Conservation (phyloP, 768 basidiomycete species). For the Arthromyces matolae region DNA sequence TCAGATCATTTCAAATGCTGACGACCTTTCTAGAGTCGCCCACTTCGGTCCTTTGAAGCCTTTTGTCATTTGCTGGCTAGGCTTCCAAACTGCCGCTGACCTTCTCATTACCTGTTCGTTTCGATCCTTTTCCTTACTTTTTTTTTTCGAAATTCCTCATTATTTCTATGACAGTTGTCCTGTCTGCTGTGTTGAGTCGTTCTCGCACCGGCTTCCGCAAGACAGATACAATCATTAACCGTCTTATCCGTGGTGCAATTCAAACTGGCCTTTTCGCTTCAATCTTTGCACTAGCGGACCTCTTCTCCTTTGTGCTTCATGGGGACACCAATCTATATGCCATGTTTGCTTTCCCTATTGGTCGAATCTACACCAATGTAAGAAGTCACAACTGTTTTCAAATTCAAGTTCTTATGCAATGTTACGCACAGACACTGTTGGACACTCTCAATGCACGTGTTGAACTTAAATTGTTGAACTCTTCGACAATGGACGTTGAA, state of each 20-base stretch:
- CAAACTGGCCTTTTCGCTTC: slow-evolving; percentile 53
- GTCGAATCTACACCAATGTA: slow-evolving; percentile 42
- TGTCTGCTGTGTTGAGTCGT: slow-evolving; percentile 32
- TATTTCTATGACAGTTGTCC: slow-evolving; percentile 15
- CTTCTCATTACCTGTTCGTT: slow-evolving; percentile 42
- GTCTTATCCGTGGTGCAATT: slow-evolving; percentile 50
- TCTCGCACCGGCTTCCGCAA: slow-evolving; percentile 48
- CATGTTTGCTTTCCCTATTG: slow-evolving; percentile 25
- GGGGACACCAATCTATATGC: slow-evolving; percentile 28
- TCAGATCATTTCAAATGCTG: not conserved
- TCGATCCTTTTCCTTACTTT: not conserved
- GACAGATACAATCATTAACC: slow-evolving; percentile 51
- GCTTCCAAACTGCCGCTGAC: slow-evolving; percentile 42
- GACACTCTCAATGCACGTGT: slow-evolving; percentile 41
- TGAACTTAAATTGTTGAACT: slow-evolving; percentile 26
- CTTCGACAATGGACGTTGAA: slow-evolving; percentile 25
- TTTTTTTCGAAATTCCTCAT: not conserved
- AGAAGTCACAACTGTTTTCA: not conserved
- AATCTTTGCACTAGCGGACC: slow-evolving; percentile 47
- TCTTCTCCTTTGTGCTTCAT: slow-evolving; percentile 37
- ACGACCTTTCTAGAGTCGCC: slow-evolving; percentile 28
- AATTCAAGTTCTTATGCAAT: not conserved
- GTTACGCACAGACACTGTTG: slow-evolving; percentile 35
- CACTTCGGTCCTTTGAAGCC: slow-evolving; percentile 38
- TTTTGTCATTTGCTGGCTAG: slow-evolving; percentile 44